phyloP scores from a whole-genome alignment of 495 filamentous ascomycete species.

The Endocarpon pusillum region DNA sequence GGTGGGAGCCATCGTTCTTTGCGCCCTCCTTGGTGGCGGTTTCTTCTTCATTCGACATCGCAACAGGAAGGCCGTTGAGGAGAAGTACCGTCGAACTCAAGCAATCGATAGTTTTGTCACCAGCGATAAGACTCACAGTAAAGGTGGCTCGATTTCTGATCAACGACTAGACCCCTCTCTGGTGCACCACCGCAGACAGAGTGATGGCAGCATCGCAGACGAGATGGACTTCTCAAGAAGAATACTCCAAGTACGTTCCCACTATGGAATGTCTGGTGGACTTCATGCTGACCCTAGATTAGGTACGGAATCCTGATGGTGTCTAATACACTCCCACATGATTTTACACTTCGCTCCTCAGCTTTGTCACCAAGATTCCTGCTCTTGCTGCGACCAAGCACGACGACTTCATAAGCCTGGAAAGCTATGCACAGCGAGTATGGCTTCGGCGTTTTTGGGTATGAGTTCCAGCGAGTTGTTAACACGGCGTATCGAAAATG shows the following conservation, averaged over 20 bases:
- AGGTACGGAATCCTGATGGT: constrained; percentile 1
- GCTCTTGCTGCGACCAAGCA: too few species aligned
- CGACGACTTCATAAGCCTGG: too few species aligned
- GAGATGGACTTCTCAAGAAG: constrained; percentile 93
- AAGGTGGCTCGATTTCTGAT: constrained; percentile 50
- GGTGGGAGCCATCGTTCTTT: constrained; percentile 58
- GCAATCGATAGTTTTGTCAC: constrained; percentile 49
- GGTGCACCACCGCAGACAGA: constrained; percentile 74
- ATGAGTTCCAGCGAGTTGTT: too few species aligned
- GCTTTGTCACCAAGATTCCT: too few species aligned
- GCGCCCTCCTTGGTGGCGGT: constrained; percentile 43
- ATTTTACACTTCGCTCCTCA: too few species aligned
- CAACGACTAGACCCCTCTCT: constrained; percentile 72
- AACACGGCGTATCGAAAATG: too few species aligned
- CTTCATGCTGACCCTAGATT: not conserved
- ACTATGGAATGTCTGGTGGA: not conserved
- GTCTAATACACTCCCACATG: too few species aligned
- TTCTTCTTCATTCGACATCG: constrained; percentile 64
- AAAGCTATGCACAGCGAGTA: too few species aligned
- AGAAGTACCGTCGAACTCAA: constrained; percentile 61
- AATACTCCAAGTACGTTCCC: constrained; percentile 64
- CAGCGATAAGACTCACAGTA: constrained; percentile 39
- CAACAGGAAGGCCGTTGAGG: constrained; percentile 54
- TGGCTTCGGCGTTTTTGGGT: too few species aligned
- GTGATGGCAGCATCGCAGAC: constrained; percentile 94